Base-by-base conservation (phyloP, 2,329 filamentous ascomycete species). In the Seiridium cupressi region DNA sequence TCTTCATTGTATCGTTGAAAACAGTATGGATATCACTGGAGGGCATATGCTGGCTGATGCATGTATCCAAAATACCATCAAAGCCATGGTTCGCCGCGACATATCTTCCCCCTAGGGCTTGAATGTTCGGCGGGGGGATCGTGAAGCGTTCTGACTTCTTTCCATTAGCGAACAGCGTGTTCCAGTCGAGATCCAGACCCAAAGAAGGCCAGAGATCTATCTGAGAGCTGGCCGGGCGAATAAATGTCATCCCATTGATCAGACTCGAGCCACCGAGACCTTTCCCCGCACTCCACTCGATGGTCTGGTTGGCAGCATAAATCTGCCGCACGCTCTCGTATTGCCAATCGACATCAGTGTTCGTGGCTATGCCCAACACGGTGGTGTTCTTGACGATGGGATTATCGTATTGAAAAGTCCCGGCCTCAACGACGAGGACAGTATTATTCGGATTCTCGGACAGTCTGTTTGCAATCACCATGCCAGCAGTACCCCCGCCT, bases 1-100 rank as follows among this genome's bases (percentile, higher is more conserved):
- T 62, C 44, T 68, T 61, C 13, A 72, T 74, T 4, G 76, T 77
- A 3, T 71, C 60, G 61, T 76, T 77, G 26, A 81, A 62, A 0
- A 69, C 66, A 4, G 66, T 58, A 59, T 68, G 65, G 44, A 70
- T 36, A 53, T 58, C 67, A 62, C 62, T 60, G 47, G 66, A 67
- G 62, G 66, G 65, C 8, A 62, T 61, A 35, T 55, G 57, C 6
- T 56, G 59, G 40, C 61, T 55, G 51, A 32, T 32, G 3, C 66
- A 68, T 10, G 72, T 69, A 44, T 70, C 66, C 44, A 76, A 53
- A 3, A 69, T 71, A 0, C 74, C 74, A 1, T 65, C 36, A 13
- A 58, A 38, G 4, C 72, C 71, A 49, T 74, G 69, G 40, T 67
- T 65, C 3, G 58, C 55, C 1, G 63, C 56, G 11, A 67, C 60